Conservation (phyloP, 768 basidiomycete species). For the Brasilioporus rufonigricans region DNA sequence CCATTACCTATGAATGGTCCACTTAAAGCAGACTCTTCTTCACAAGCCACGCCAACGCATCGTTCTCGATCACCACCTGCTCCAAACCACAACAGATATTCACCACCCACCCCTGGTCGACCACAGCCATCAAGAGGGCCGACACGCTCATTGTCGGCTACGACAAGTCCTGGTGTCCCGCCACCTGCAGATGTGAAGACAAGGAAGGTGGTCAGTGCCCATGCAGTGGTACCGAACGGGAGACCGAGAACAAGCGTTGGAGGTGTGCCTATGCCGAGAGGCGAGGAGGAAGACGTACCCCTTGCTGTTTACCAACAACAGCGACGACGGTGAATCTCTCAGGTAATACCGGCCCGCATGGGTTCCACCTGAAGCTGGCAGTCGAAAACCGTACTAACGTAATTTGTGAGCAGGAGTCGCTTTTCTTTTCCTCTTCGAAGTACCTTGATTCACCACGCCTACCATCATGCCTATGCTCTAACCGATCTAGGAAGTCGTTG, state of each 20-base stretch:
- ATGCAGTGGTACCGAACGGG: slow-evolving; percentile 47
- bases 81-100: slow-evolving; percentile 37
- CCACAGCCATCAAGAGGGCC: slow-evolving; percentile 39
- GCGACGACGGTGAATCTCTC: slow-evolving; percentile 43
- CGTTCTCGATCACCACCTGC: slow-evolving; percentile 59
- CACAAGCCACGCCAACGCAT: slow-evolving; percentile 32
- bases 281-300: slow-evolving; percentile 79
- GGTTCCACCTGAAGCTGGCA: background rate
- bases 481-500: slow-evolving; percentile 25
- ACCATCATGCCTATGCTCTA: slow-evolving; percentile 6
- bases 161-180: slow-evolving; percentile 41
- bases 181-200: slow-evolving; percentile 47
- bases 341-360: slow-evolving; percentile 9
- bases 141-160: slow-evolving; percentile 72
- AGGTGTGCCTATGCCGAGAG: slow-evolving; percentile 32
- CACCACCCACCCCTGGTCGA: slow-evolving; percentile 28
- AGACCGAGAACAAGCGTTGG: slow-evolving; percentile 40
- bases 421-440: background rate
- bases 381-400: slow-evolving; percentile 6
- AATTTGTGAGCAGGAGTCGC: slow-evolving; percentile 2
- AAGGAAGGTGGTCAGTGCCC: slow-evolving; percentile 66
- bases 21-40: slow-evolving; percentile 17
- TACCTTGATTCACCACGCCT: slow-evolving; percentile 4
- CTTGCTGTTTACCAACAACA: slow-evolving; percentile 80
- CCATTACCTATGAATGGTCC: slow-evolving; percentile 31